A percentile compares a stretch with the other conserved stretches of the same genome.
These are phyloP conservation scores for Pseudonitzschia delicatissima DNA, from an alignment of 108 stramenopile genomes.

Conservation along the genomic window DNA sequence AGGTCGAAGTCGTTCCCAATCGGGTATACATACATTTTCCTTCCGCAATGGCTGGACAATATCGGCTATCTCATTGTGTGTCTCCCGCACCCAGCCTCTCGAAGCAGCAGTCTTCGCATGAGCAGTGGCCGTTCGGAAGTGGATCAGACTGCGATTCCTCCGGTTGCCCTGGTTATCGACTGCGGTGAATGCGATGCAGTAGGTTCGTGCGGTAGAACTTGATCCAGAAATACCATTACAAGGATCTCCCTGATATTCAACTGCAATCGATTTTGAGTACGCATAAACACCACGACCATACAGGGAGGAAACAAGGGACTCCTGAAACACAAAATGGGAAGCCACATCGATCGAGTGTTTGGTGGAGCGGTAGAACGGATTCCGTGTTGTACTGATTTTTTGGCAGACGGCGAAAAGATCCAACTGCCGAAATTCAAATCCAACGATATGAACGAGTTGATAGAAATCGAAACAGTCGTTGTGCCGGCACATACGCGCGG, in stretches of 20 bases:
- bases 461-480: constrained; percentile 66
- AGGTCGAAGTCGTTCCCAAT: constrained; percentile 56
- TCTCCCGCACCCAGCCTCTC: constrained; percentile 26
- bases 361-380: constrained; percentile 81
- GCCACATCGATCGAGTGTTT: constrained; percentile 30
- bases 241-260: constrained; percentile 40
- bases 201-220: constrained; percentile 40
- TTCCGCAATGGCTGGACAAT: constrained; percentile 65
- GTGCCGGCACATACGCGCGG: constrained; percentile 81
- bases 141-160: constrained; percentile 18
- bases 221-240: constrained; percentile 54
- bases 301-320: constrained; percentile 55
- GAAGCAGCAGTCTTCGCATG: background rate
- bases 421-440: constrained; percentile 44
- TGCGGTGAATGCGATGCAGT: constrained; percentile 62
- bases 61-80: constrained; percentile 73
- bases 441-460: constrained; percentile 68
- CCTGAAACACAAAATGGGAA: constrained; percentile 23
- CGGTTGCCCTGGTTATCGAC: constrained; percentile 63
- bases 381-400: constrained; percentile 55
- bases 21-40: constrained; percentile 79
- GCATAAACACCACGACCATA: constrained; percentile 87
- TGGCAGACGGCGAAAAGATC: constrained; percentile 64
- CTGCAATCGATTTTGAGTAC: constrained; percentile 67
- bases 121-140: background rate